Evolutionary conservation across 139 green algal species (phyloP).

Genomic region (Micractinium conductrix): DNA sequence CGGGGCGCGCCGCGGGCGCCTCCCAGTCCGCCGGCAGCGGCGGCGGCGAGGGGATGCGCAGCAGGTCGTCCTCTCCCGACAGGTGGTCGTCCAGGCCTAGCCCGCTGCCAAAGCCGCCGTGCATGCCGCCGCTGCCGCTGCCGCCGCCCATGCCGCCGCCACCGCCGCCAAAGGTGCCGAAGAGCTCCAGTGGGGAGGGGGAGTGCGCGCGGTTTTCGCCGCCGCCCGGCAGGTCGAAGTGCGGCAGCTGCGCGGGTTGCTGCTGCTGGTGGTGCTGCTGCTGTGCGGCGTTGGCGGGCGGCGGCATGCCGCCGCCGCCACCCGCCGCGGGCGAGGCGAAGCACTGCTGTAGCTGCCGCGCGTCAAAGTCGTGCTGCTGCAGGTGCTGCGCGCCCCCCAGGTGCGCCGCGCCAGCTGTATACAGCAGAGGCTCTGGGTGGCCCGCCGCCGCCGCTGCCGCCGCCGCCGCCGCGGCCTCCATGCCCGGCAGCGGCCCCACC

Average conservation of each 20-base stretch:
- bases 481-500: background rate
- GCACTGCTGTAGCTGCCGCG: no score
- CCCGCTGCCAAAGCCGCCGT: background rate
- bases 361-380: background rate
- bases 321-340: no score
- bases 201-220: constrained; percentile 1
- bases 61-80: background rate
- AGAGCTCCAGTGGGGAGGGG: constrained; percentile 14
- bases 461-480: background rate
- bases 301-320: background rate
- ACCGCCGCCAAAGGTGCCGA: constrained; percentile 2
- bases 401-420: background rate
- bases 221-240: constrained; percentile 14
- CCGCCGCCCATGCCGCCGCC: background rate
- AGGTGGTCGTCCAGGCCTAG: background rate
- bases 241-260: constrained; percentile 4
- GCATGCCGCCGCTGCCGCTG: background rate
- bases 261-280: background rate
- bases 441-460: background rate
- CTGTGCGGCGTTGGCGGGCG: background rate
- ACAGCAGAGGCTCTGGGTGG: background rate
- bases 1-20: background rate
- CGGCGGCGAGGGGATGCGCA: constrained; percentile 46
- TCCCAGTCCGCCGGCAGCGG: constrained; percentile 49
- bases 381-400: background rate